Base-by-base conservation (phyloP, 2,329 filamentous ascomycete species). In the Rhinocladiella similis region DNA sequence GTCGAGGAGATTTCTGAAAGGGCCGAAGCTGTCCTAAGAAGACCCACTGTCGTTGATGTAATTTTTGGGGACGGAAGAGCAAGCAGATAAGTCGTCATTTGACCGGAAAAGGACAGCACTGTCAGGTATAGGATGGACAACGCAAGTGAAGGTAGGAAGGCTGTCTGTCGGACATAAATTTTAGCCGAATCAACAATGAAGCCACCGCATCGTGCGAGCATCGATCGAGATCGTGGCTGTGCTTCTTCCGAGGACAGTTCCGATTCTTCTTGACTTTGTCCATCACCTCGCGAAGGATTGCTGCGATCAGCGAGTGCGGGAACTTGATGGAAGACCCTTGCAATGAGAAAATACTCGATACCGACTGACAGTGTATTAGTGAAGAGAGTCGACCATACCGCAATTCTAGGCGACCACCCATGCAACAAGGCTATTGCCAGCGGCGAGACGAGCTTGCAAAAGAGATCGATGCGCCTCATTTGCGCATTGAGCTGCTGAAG, bases 401-500 rank as follows among this genome's bases (percentile, higher is more conserved):
- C 80, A 13, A 73, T 55, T 3, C 63, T 69, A 0, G 76, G 73
- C 1, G 76, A 79, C 5, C 70, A 69, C 13, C 78, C 70, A 25
- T 75, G 72, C 12, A 83, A 62, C 5, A 77, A 50, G 0, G 80
- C 79, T 19, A 83, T 79, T 6, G 78, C 66, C 5, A 83, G 72
- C 1, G 82, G 82, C 0, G 78, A 77, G 27, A 81, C 56, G 13
- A 84, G 75, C 65, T 84, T 84, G 71, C 81, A 84, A 42, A 78
- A 72, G 3, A 84, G 72, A 60, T 84, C 82, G 57, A 84, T 83
- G 6, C 80, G 73, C 53, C 81, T 72, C 80, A 84, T 83, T 9
- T 74, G 73, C 1, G 81, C 75, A 63, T 83, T 83, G 2, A 83
- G 54, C 66, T 66, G 68, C 72, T 55, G 38, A 53, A 63, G 67